phyloP scores from a whole-genome alignment of 352 stramenopile species.

The Globisporangium cystogenes region DNA sequence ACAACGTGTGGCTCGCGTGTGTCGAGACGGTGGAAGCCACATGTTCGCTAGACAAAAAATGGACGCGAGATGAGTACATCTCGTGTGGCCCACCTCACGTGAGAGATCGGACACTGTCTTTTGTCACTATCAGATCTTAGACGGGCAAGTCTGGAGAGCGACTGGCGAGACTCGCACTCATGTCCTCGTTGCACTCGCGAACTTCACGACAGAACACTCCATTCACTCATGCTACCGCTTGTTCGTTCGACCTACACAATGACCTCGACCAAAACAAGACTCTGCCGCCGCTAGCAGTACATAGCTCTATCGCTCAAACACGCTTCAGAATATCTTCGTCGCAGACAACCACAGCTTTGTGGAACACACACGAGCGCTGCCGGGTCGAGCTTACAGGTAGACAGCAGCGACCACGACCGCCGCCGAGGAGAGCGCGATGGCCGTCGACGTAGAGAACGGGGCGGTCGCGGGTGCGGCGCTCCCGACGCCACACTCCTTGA shows the following conservation, averaged over 20 bases:
- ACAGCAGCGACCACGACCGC: not conserved
- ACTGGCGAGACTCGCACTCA: no score
- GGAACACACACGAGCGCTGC: no score
- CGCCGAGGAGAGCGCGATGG: not conserved
- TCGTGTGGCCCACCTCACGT: not conserved
- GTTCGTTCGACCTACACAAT: no score
- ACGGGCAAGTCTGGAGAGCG: no score
- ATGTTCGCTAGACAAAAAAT: not conserved
- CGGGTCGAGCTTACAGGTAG: not conserved
- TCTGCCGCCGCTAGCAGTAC: no score
- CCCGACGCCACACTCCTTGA: not conserved
- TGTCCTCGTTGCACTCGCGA: no score
- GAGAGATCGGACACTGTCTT: not conserved
- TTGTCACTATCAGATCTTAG: not conserved
- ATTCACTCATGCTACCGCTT: no score
- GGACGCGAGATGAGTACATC: not conserved
- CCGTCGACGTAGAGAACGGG: not conserved
- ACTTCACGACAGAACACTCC: no score
- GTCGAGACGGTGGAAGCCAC: not conserved
- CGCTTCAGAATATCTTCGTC: no score
- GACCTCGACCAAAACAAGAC: no score
- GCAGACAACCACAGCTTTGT: no score
- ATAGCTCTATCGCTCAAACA: no score
- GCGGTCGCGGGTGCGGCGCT: not conserved
- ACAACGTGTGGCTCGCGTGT: not conserved